Evolutionary conservation across 2,329 filamentous ascomycete species (phyloP), one percentile per base, ranked within the genome.

Genomic region (Fusarium nematophilum): DNA sequence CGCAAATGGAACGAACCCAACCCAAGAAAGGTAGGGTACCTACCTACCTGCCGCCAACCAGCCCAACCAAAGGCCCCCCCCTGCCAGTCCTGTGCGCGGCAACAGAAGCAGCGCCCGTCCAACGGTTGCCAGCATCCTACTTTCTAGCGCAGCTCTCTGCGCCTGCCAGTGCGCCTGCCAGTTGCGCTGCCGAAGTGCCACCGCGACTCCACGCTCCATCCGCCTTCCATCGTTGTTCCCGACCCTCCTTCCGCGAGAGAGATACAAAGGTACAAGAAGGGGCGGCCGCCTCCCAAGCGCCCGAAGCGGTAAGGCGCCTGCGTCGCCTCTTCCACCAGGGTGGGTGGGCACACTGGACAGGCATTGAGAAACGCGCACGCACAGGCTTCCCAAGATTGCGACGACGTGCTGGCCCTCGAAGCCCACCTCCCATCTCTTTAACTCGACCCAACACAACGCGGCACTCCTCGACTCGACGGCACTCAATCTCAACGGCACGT

Each of bases 301-400:
- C 58, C 55, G 60, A 69, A 69, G 61, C 60, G 66, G 66, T 50
- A 69, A 69, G 66, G 66, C 66, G 66, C 47, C 52, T 66, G 60
- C 50, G 50, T 59, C 42, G 31, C 39, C 34, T 54, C 46, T 60
- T 39, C 50, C 56, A 45, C 21, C 59, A 49, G 55, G 40, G 37
- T 27, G 55, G 40, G 37, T 27, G 21, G 21, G 36, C 53, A 62
- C 59, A 40, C 14, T 18, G 14, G 11, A 34, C 34, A 56, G 54
- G 47, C 43, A 47, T 51, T 29, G 42, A 48, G 55, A 61, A 59
- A 67, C 56, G 52, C 52, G 46, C 57, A 62, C 55, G 53, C 59
- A 66, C 51, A 55, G 51, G 48, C 57, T 64, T 52, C 45, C 47
- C 53, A 53, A 57, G 38, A 57, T 54, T 55, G 53, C 48, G 43